A percentile compares a stretch with the other conserved stretches of the same genome.
Conservation (phyloP, 2,329 filamentous ascomycete species). For the Penicillium polonicum region DNA sequence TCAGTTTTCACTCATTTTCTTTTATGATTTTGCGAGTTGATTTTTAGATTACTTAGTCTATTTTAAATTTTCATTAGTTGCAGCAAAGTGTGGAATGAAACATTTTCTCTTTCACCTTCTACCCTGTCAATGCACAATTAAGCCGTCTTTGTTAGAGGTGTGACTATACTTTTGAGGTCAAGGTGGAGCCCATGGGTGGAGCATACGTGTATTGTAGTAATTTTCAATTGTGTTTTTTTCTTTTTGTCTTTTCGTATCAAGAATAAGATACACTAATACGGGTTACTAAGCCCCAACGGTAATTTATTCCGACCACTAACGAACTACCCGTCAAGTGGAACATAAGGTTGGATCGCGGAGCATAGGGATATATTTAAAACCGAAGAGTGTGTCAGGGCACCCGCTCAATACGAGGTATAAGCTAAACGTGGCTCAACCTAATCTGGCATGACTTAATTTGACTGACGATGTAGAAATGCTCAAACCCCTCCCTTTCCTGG, state of each 20-base stretch:
- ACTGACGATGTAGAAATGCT: not conserved
- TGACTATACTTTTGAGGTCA: not conserved
- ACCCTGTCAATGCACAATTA: not conserved
- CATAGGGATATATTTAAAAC: not conserved
- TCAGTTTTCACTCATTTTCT: not conserved
- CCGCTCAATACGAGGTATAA: constrained; percentile 1
- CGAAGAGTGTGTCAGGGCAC: not conserved
- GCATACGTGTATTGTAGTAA: constrained; percentile 1
- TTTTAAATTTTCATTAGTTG: not conserved
- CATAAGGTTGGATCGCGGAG: not conserved
- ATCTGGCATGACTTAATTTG: not conserved
- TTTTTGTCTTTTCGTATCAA: not conserved
- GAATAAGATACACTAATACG: not conserved
- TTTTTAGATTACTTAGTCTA: not conserved
- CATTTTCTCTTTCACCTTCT: not conserved
- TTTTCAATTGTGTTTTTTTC: not conserved
- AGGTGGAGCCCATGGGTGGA: not conserved
- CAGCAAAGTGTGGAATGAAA: not conserved
- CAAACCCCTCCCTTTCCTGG: not conserved
- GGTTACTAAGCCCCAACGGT: not conserved
- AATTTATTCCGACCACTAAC: not conserved
- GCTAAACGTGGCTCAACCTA: not conserved
- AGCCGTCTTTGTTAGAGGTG: not conserved
- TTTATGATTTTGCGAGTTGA: not conserved
- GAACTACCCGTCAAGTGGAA: not conserved